A percentile compares a stretch with the other conserved stretches of the same genome.
phyloP scores from a whole-genome alignment of 2,329 filamentous ascomycete genomes.

The Stemphylium vesicarium region DNA sequence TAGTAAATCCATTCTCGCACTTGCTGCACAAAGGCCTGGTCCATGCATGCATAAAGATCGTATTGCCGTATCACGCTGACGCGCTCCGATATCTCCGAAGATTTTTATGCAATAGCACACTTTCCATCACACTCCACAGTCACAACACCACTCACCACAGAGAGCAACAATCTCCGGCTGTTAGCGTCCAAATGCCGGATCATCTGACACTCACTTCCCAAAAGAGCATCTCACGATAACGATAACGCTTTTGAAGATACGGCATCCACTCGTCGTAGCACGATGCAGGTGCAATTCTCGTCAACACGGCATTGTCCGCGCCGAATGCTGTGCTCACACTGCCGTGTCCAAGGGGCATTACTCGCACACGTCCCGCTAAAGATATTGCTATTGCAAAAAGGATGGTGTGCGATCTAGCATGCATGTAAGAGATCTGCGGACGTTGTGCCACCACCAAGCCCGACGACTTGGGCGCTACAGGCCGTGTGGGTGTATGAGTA shows the following conservation, averaged over 20 bases:
- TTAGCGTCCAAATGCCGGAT: conserved; percentile 16
- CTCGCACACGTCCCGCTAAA: conserved; percentile 1
- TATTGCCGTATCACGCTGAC: neutral
- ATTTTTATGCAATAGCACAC: conserved; percentile 2
- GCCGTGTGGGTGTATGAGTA: conserved; percentile 3
- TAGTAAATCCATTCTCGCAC: neutral
- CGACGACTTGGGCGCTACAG: conserved; percentile 10
- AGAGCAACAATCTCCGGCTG: conserved; percentile 8
- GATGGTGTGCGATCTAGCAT: conserved; percentile 16
- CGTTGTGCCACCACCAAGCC: conserved; percentile 9
- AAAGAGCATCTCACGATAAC: conserved; percentile 30
- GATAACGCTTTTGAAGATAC: conserved; percentile 1
- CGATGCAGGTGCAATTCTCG: conserved; percentile 28
- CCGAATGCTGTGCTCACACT: conserved; percentile 6
- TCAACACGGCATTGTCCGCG: conserved; percentile 3
- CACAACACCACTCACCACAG: conserved; percentile 3
- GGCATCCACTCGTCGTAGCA: conserved; percentile 19
- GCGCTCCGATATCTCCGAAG: neutral
- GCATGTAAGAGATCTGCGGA: conserved; percentile 14
- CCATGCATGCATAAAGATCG: conserved; percentile 4
- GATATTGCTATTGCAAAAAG: neutral
- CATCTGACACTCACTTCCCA: conserved; percentile 12
- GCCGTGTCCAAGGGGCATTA: conserved; percentile 8
- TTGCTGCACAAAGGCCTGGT: neutral
- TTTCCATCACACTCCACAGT: conserved; percentile 8